Conservation (phyloP, 352 stramenopile species). For the Phytopythium vexans region DNA sequence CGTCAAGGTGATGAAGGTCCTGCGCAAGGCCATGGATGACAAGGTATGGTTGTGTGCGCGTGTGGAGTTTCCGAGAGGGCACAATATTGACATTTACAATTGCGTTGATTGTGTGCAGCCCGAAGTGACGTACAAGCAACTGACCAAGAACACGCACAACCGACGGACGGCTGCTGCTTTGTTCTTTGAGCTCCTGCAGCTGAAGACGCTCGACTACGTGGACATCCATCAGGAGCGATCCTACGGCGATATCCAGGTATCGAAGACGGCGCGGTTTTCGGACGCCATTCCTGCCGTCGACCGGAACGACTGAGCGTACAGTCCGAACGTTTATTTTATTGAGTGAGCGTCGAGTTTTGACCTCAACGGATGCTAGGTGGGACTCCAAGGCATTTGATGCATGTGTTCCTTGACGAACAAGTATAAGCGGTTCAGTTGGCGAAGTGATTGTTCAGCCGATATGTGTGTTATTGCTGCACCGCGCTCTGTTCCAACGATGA, state of each 20-base stretch:
- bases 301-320: conserved; percentile 15
- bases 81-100: background rate
- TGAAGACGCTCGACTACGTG: conserved; percentile 98
- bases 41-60: conserved; percentile 30
- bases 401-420: too few relatives aligned
- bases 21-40: conserved; percentile 68
- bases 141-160: conserved; percentile 80
- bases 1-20: conserved; percentile 92
- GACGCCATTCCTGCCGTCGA: conserved; percentile 81
- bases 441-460: too few relatives aligned
- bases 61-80: background rate
- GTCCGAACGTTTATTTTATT: conserved; percentile 2
- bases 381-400: too few relatives aligned
- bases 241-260: conserved; percentile 94
- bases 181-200: conserved; percentile 97
- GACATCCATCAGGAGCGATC: conserved; percentile 90
- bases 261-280: conserved; percentile 62
- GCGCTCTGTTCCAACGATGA: too few relatives aligned
- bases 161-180: conserved; percentile 89
- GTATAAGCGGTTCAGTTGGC: too few relatives aligned
- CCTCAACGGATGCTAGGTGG: too few relatives aligned
- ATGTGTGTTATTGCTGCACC: too few relatives aligned
- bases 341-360: background rate
- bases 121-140: conserved; percentile 80
- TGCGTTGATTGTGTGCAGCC: conserved; percentile 20